These are phyloP conservation scores for Closterium sp. DNA, from an alignment of 139 green algal species.

Conservation along the genomic window DNA sequence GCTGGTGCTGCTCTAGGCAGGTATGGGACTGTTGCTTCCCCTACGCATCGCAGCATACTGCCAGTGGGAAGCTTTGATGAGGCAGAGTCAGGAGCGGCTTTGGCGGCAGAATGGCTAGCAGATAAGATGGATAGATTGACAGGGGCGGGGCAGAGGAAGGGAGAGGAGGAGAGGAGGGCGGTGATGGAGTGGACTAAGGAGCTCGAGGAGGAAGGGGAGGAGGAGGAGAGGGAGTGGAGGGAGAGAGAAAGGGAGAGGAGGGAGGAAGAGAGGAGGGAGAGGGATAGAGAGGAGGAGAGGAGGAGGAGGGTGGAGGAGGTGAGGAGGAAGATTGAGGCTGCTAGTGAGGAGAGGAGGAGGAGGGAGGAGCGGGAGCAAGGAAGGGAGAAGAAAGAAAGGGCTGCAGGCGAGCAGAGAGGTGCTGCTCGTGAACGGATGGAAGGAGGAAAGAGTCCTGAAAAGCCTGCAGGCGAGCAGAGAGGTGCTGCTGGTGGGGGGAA, in stretches of 20 bases:
- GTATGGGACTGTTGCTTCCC: neutral
- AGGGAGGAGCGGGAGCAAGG: neutral
- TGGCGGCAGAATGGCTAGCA: neutral
- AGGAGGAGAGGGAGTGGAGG: neutral
- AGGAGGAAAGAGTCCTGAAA: too few species aligned
- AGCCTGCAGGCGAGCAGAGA: too few species aligned
- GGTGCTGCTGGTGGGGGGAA: too few species aligned
- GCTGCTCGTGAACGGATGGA: too few species aligned
- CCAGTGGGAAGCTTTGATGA: neutral
- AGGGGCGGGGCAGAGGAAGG: neutral
- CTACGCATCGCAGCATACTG: neutral
- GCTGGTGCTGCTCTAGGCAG: neutral
- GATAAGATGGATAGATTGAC: neutral
- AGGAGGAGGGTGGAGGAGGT: conserved; percentile 13
- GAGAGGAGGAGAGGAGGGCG: neutral
- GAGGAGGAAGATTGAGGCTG: neutral
- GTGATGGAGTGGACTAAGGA: neutral
- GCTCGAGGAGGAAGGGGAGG: neutral
- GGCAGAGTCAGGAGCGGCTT: neutral
- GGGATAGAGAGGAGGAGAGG: neutral
- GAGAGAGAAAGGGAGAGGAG: conserved; percentile 1
- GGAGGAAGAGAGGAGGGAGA: neutral
- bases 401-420: too few species aligned
- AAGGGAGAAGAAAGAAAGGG: neutral
- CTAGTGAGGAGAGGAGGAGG: conserved; percentile 3